Base-by-base conservation (phyloP, 805 yeast genomes). In the Saccharomyces eubayanus region DNA sequence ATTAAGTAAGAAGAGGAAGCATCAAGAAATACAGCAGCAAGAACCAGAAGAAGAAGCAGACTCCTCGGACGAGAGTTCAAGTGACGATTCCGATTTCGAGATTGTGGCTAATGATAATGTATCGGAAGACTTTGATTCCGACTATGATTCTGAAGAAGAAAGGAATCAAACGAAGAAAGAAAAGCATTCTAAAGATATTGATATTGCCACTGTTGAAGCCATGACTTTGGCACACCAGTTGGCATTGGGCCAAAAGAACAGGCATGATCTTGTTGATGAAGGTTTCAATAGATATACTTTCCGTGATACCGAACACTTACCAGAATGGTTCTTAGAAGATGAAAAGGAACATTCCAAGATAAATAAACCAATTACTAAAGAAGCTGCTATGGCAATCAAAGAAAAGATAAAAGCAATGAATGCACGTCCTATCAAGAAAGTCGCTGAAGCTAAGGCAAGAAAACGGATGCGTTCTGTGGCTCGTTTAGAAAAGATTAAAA, bases 341-440 rank as follows among this genome's bases (percentile, higher is more conserved):
- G 99, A 94, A 70, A 82, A 80, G 66, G 77, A 76, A 65, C 97
- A 92, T 73, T 84, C 90, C 51, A 89, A 89, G 76, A 81, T 89
- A 54, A 81, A 80, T 61, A 85, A 88, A 68, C 99, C 99, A 6
- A 87, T 94, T 57, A 94, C 99, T 6, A 95, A 95, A 72, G 99
- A 94, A 72, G 95, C 95, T 5, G 86, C 88, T 0, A 71, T 81
- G 55, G 94, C 92, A 0, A 74, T 87, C 54, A 84, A 83, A 64
- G 91, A 85, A 61, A 87, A 86, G 67, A 72, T 82, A 76, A 82
- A 76, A 66, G 86, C 91, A 57, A 74, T 94, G 69, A 94, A 94
- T 71, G 97, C 99, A 10, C 83, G 99, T 70, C 99, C 99, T 10
- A 92, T 94, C 66, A 94, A 94, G 82, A 94, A 94, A 81, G 97